Evolutionary conservation across 2,329 filamentous ascomycete genomes (phyloP).

Genomic region (Teratosphaeria gauchensis): DNA sequence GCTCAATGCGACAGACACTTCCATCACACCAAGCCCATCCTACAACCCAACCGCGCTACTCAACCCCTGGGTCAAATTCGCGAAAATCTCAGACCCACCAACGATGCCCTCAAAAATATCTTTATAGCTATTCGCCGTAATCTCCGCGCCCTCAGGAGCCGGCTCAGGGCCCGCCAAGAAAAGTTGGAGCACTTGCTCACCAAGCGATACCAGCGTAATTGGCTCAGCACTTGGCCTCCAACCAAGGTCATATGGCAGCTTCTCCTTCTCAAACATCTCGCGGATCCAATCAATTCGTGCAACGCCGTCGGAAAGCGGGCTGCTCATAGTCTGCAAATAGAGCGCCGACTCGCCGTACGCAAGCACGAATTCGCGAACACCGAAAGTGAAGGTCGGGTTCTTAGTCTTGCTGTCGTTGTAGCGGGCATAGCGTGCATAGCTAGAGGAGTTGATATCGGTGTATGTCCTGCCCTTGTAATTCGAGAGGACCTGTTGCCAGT

Average conservation of each 20-base stretch:
- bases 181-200: constrained; percentile 17
- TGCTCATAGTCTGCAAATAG: constrained; percentile 28
- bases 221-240: constrained; percentile 23
- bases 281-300: constrained; percentile 26
- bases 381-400: constrained; percentile 27
- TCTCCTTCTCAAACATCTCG: constrained; percentile 29
- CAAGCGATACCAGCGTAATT: constrained; percentile 16
- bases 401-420: constrained; percentile 15
- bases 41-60: constrained; percentile 16
- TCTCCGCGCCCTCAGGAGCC: constrained; percentile 12
- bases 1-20: not conserved
- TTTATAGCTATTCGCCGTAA: constrained; percentile 10
- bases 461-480: constrained; percentile 17
- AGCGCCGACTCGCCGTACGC: constrained; percentile 30
- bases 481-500: constrained; percentile 22
- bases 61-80: constrained; percentile 17
- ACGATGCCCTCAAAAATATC: constrained; percentile 14
- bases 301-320: constrained; percentile 21
- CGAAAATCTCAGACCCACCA: constrained; percentile 19
- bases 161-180: constrained; percentile 12
- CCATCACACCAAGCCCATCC: not conserved
- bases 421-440: constrained; percentile 23
- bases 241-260: constrained; percentile 27
- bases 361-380: constrained; percentile 23
- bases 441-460: constrained; percentile 20